phyloP scores from a whole-genome alignment of 306 rosid genomes.

The Astragalus membranaceus region DNA sequence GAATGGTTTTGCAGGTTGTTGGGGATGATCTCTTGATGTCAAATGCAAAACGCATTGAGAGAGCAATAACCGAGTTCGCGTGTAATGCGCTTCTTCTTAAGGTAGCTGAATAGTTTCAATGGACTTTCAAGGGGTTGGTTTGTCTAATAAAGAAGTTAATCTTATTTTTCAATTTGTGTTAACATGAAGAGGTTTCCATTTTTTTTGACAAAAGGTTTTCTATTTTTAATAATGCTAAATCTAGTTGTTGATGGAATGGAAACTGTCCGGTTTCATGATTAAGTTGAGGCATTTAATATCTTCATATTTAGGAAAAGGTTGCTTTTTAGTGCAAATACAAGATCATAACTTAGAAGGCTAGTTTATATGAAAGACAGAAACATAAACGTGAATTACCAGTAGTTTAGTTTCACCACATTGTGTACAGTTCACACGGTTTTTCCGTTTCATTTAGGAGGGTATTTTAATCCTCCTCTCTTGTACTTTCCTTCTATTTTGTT shows the following conservation, averaged over 20 bases:
- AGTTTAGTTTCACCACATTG: background rate
- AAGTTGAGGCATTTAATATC: constrained; percentile 15
- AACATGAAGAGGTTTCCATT: background rate
- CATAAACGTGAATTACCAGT: constrained; percentile 5
- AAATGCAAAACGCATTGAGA: constrained; percentile 71
- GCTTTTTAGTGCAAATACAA: constrained; percentile 3
- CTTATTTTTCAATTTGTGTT: background rate
- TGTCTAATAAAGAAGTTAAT: background rate
- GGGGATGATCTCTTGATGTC: constrained; percentile 90
- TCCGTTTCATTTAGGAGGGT: background rate
- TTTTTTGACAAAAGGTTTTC: background rate
- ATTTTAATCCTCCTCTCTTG: background rate
- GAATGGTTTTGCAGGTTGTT: constrained; percentile 62
- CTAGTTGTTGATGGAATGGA: background rate
- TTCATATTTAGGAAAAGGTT: background rate
- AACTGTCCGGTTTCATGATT: constrained; percentile 5
- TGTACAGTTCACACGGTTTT: background rate
- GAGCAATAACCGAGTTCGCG: constrained; percentile 65
- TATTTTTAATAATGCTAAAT: background rate
- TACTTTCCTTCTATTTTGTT: background rate
- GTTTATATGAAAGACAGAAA: background rate
- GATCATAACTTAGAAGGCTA: background rate
- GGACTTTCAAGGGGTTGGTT: background rate
- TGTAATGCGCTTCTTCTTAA: constrained; percentile 86
- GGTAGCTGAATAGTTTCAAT: constrained; percentile 42